Evolutionary conservation across 768 basidiomycete species (phyloP).

Genomic region (Phylloporus sp.): DNA sequence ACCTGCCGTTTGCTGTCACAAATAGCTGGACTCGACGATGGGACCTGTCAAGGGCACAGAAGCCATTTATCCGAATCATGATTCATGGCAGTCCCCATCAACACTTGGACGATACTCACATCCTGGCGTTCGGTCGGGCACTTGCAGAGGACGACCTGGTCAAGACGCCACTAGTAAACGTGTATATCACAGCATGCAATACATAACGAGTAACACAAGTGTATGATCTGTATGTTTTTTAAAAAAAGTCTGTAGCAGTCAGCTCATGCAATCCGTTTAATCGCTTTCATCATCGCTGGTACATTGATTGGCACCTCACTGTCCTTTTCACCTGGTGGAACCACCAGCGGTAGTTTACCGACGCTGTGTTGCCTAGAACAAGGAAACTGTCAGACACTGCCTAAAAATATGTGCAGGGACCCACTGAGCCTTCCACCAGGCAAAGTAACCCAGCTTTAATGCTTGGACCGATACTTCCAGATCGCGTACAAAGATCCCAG

Average conservation of each 20-base stretch:
- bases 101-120: no score
- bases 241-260: background rate
- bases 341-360: slow-evolving; percentile 33
- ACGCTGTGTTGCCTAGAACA: slow-evolving; percentile 34
- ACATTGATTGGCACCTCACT: slow-evolving; percentile 37
- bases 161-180: no score
- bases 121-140: no score
- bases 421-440: slow-evolving; percentile 47
- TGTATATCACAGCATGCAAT: background rate
- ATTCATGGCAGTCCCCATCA: background rate
- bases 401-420: background rate
- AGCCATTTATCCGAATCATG: background rate
- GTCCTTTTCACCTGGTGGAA: slow-evolving; percentile 21
- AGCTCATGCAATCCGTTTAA: slow-evolving; percentile 21
- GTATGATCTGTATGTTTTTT: no score
- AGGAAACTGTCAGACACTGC: background rate
- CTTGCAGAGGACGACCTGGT: no score
- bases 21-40: no score
- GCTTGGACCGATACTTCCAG: slow-evolving; percentile 53
- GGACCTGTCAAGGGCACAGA: no score
- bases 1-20: no score
- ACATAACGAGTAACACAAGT: background rate
- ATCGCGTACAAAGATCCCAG: slow-evolving; percentile 61
- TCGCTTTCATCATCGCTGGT: slow-evolving; percentile 38
- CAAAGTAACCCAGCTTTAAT: slow-evolving; percentile 54